phyloP scores from a whole-genome alignment of 768 basidiomycete species.

The Boletellus ananiceps region DNA sequence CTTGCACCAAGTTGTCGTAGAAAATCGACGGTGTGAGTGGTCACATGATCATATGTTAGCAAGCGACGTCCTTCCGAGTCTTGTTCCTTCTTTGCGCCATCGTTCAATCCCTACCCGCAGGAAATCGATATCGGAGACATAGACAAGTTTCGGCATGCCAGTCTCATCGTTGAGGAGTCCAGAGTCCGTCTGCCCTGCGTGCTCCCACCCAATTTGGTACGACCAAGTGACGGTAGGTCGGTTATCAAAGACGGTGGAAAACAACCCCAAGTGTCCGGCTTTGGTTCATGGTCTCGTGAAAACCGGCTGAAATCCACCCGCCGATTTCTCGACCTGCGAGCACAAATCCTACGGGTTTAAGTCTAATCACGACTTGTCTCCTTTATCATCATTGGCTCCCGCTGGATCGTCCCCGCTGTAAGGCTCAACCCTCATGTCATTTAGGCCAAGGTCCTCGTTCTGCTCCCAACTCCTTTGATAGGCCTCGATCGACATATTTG shows the following conservation, averaged over 20 bases:
- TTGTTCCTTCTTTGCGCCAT: background rate
- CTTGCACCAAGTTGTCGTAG: background rate
- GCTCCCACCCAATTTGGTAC: too few species aligned
- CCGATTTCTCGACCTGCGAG: background rate
- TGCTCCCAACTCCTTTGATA: constrained; percentile 88
- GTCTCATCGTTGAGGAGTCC: too few species aligned
- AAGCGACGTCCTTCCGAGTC: too few species aligned
- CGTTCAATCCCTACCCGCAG: too few species aligned
- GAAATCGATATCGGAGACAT: too few species aligned
- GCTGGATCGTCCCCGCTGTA: constrained; percentile 16
- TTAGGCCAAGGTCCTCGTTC: constrained; percentile 92
- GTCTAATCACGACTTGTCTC: constrained; percentile 3
- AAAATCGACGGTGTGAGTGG: background rate
- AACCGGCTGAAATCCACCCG: too few species aligned
- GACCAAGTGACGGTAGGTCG: too few species aligned
- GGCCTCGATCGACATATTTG: constrained; percentile 78
- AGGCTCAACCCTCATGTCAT: constrained; percentile 78
- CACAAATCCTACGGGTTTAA: background rate
- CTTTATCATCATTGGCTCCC: background rate
- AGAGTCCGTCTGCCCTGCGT: too few species aligned
- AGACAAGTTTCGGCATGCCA: background rate
- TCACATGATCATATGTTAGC: constrained; percentile 10
- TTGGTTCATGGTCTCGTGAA: too few species aligned
- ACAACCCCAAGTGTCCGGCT: too few species aligned
- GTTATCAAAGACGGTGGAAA: too few species aligned